A percentile compares a stretch with the other conserved stretches of the same genome.
These are phyloP conservation scores for Tulasnella sp. DNA, from an alignment of 768 basidiomycete species.

Conservation along the genomic window DNA sequence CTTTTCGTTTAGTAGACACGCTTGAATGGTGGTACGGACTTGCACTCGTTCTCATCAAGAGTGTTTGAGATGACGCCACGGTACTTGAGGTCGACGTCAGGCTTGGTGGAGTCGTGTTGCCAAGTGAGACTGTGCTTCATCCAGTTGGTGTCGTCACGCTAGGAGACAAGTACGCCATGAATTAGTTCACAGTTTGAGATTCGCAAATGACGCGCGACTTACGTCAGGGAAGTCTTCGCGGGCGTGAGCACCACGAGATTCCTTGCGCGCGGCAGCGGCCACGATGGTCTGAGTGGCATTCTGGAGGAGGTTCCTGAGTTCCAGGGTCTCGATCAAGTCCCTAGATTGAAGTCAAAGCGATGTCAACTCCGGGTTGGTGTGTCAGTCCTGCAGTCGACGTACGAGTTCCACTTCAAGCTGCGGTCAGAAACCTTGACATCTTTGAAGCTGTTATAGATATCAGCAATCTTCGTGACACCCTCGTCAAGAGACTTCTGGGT, in stretches of 20 bases:
- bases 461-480: constrained; percentile 78
- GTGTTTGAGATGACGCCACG: constrained; percentile 78
- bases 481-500: constrained; percentile 85
- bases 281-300: constrained; percentile 94
- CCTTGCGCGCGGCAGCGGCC: constrained; percentile 86
- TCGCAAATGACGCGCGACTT: constrained; percentile 24
- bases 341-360: constrained; percentile 34
- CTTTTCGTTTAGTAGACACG: constrained; percentile 59
- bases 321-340: constrained; percentile 94
- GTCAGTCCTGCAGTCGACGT: constrained; percentile 31
- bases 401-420: constrained; percentile 99
- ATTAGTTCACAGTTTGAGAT: not conserved
- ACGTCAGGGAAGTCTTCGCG: constrained; percentile 97
- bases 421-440: constrained; percentile 95
- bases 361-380: not conserved
- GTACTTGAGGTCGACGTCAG: constrained; percentile 85
- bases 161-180: not conserved
- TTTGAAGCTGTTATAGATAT: constrained; percentile 81
- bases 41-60: constrained; percentile 94
- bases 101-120: constrained; percentile 66
- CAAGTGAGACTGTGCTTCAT: constrained; percentile 88
- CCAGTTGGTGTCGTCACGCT: constrained; percentile 91
- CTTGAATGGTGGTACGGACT: constrained; percentile 95
- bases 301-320: constrained; percentile 91
- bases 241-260: constrained; percentile 97